Percentiles rank a stretch among this genome's conserved stretches.
phyloP scores from a whole-genome alignment of 768 basidiomycete genomes.

The Podaxis carcinomalis region DNA sequence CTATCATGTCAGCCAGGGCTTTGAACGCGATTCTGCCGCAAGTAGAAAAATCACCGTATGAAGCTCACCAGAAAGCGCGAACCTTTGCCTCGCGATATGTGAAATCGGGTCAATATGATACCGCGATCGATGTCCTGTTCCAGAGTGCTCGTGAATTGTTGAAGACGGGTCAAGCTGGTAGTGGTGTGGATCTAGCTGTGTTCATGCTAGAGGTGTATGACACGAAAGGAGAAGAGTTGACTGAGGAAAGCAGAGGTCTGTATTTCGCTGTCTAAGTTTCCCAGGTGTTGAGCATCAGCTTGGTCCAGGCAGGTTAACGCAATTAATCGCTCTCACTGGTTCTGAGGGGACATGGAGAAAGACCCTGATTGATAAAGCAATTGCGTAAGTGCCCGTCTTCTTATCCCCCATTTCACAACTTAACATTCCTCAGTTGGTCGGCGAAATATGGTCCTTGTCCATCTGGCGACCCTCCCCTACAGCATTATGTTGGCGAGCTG shows the following conservation, averaged over 20 bases:
- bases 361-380: conserved; percentile 77
- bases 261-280: conserved; percentile 9
- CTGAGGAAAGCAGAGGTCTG: conserved; percentile 80
- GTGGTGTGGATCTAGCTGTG: conserved; percentile 79
- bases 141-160: conserved; percentile 84
- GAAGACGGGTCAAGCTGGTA: conserved; percentile 84
- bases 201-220: conserved; percentile 87
- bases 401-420: conserved; percentile 8
- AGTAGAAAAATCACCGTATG: conserved; percentile 75
- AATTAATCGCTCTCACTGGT: conserved; percentile 85
- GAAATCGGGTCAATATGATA: conserved; percentile 76
- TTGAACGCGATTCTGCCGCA: conserved; percentile 73
- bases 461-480: conserved; percentile 83
- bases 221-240: conserved; percentile 61
- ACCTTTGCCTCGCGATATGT: conserved; percentile 89
- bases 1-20: conserved; percentile 48
- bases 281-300: conserved; percentile 15
- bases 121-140: conserved; percentile 91
- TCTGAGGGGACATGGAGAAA: conserved; percentile 83
- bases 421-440: conserved; percentile 66
- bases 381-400: conserved; percentile 55
- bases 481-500: conserved; percentile 87
- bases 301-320: conserved; percentile 74
- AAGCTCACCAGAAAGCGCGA: conserved; percentile 95
- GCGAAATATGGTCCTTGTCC: conserved; percentile 74